These are phyloP conservation scores for Lathyrus sativus DNA, from an alignment of 306 rosid species.

Conservation along the genomic window DNA sequence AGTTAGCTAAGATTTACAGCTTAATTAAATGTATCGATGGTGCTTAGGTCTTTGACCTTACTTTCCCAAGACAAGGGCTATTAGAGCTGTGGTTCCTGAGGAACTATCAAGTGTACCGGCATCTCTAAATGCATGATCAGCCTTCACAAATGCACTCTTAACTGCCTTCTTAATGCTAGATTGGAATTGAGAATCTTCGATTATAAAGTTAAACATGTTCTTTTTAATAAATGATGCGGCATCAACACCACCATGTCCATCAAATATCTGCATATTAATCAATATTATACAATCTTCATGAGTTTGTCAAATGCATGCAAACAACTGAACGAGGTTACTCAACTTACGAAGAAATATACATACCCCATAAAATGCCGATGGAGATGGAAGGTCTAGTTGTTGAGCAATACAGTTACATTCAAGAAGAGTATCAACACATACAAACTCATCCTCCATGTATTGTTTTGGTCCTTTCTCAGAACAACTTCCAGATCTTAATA, in stretches of 20 bases:
- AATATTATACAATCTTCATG: constrained; percentile 27
- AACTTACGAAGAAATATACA: constrained; percentile 28
- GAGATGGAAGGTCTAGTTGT: constrained; percentile 42
- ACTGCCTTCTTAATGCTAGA: constrained; percentile 48
- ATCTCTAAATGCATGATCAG: constrained; percentile 64
- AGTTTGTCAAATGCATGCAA: neutral
- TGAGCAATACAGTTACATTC: constrained; percentile 38
- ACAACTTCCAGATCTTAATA: constrained; percentile 57
- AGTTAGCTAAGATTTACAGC: neutral
- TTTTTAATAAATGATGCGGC: constrained; percentile 59
- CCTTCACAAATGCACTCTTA: constrained; percentile 56
- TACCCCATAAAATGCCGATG: constrained; percentile 75
- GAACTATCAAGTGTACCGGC: constrained; percentile 56
- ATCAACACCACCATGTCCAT: constrained; percentile 73
- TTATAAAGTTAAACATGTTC: constrained; percentile 54
- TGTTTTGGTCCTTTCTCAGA: constrained; percentile 72
- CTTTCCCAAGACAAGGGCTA: constrained; percentile 57
- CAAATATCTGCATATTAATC: constrained; percentile 55
- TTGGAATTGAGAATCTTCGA: constrained; percentile 55
- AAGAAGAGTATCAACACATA: constrained; percentile 50
- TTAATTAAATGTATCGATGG: neutral
- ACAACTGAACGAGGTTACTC: neutral
- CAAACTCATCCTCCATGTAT: constrained; percentile 69
- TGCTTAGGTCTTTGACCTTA: constrained; percentile 16
- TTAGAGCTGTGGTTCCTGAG: constrained; percentile 63